Percentiles rank a stretch among this genome's conserved stretches.
These are phyloP conservation scores for Elsinoe necatrix DNA, from an alignment of 2,329 filamentous ascomycete species.

Conservation along the genomic window DNA sequence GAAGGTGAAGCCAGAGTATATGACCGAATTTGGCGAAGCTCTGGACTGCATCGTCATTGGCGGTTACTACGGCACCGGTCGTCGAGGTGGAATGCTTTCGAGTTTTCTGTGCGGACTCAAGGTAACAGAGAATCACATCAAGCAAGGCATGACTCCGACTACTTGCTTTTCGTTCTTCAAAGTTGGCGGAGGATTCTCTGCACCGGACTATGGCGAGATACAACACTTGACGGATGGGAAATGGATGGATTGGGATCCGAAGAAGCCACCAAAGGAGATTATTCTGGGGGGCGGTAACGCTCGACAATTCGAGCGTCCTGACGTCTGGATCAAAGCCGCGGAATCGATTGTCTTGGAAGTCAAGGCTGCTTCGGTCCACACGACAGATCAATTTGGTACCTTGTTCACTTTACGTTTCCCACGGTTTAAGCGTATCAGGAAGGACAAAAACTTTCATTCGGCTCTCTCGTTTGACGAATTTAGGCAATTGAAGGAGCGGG, in stretches of 20 bases:
- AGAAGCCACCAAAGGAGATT: slow-evolving; percentile 65
- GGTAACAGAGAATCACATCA: slow-evolving; percentile 59
- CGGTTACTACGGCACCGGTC: slow-evolving; percentile 84
- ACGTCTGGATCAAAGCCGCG: slow-evolving; percentile 84
- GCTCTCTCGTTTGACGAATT: slow-evolving; percentile 75
- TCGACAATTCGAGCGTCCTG: slow-evolving; percentile 67
- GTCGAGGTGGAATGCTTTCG: slow-evolving; percentile 70
- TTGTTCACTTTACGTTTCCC: slow-evolving; percentile 80
- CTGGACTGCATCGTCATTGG: slow-evolving; percentile 85
- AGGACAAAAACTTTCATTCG: slow-evolving; percentile 77
- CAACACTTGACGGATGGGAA: slow-evolving; percentile 80
- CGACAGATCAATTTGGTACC: slow-evolving; percentile 69
- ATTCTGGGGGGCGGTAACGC: slow-evolving; percentile 76
- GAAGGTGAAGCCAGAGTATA: slow-evolving; percentile 98
- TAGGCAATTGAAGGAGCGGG: slow-evolving; percentile 56
- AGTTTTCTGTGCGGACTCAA: slow-evolving; percentile 86
- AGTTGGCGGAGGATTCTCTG: slow-evolving; percentile 87
- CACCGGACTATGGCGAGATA: slow-evolving; percentile 75
- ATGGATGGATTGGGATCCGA: slow-evolving; percentile 77
- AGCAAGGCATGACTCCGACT: slow-evolving; percentile 43
- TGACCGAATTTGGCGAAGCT: slow-evolving; percentile 90
- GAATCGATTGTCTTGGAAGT: slow-evolving; percentile 82
- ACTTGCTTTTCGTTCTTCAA: slow-evolving; percentile 95
- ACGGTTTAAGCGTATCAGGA: slow-evolving; percentile 70
- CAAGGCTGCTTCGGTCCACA: slow-evolving; percentile 72